These are phyloP conservation scores for Fusarium sacchari DNA, from an alignment of 2,329 filamentous ascomycete species.

Conservation along the genomic window DNA sequence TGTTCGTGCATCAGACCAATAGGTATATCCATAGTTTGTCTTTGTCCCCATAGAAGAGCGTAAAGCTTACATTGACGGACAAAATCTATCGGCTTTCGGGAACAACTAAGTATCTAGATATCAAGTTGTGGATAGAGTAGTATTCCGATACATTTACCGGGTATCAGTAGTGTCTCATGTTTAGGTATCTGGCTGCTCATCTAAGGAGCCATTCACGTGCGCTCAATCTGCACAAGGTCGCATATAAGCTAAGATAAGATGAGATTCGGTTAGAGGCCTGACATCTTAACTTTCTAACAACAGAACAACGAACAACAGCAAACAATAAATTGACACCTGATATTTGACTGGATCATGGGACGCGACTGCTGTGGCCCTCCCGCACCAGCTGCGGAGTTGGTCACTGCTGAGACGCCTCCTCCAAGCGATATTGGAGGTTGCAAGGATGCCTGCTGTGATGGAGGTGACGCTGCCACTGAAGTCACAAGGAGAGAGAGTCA, in stretches of 20 bases:
- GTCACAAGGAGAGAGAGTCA: background rate
- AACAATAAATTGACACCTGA: background rate
- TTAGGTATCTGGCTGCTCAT: background rate
- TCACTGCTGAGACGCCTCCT: background rate
- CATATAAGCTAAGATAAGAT: slow-evolving; percentile 1
- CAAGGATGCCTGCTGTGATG: slow-evolving; percentile 16
- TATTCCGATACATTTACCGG: background rate
- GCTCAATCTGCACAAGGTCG: background rate
- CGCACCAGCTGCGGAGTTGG: background rate
- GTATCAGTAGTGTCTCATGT: background rate
- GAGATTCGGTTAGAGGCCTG: background rate
- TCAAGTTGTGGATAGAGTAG: background rate
- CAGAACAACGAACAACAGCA: background rate
- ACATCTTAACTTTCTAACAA: background rate
- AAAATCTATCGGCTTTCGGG: background rate
- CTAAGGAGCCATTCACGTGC: slow-evolving; percentile 23
- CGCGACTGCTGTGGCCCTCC: slow-evolving; percentile 31
- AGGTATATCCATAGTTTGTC: too few species aligned
- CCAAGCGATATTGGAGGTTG: background rate
- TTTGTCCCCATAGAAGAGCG: background rate
- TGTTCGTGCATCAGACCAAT: too few species aligned
- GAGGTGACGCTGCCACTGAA: background rate
- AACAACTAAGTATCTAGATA: background rate
- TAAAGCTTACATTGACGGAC: background rate
- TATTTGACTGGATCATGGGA: slow-evolving; percentile 11